Percentiles rank a stretch among this genome's conserved stretches.
Evolutionary conservation across 2,329 filamentous ascomycete genomes (phyloP).

Genomic region (Aspergillus brunneoviolaceus): DNA sequence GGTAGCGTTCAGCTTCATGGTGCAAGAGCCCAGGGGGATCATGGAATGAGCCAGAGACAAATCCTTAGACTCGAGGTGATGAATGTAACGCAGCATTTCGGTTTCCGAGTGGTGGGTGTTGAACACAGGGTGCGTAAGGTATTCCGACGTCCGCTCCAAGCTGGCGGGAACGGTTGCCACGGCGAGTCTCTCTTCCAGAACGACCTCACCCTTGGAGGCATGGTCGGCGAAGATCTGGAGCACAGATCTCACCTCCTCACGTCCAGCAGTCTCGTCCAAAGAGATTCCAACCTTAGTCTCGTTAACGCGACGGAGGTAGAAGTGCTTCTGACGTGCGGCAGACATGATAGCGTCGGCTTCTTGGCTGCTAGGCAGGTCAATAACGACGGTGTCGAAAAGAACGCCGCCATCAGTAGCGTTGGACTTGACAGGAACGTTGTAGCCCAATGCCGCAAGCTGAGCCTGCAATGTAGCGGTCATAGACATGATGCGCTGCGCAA

Average conservation of each 20-base stretch:
- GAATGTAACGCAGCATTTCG: constrained; percentile 88
- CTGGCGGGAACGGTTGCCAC: constrained; percentile 48
- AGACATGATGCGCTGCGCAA: constrained; percentile 74
- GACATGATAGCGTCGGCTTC: constrained; percentile 54
- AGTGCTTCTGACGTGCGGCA: constrained; percentile 51
- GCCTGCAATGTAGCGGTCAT: constrained; percentile 69
- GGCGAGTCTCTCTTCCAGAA: constrained; percentile 35
- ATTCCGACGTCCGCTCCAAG: constrained; percentile 70
- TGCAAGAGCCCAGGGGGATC: constrained; percentile 96
- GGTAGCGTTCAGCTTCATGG: constrained; percentile 96
- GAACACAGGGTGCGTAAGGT: constrained; percentile 88
- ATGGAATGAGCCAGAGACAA: constrained; percentile 93
- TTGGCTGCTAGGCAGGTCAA: constrained; percentile 56
- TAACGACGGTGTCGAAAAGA: constrained; percentile 77
- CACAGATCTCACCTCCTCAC: constrained; percentile 57
- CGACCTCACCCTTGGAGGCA: constrained; percentile 33
- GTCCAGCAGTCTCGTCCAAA: constrained; percentile 70
- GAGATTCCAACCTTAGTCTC: constrained; percentile 68
- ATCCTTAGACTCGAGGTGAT: constrained; percentile 91
- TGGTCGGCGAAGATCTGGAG: constrained; percentile 56
- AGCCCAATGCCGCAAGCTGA: constrained; percentile 62
- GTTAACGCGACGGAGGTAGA: constrained; percentile 65
- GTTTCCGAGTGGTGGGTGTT: constrained; percentile 95
- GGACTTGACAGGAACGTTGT: constrained; percentile 60
- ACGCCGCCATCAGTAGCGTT: constrained; percentile 57